Evolutionary conservation across 768 basidiomycete species (phyloP).

Genomic region (Boletus eberwhitei): DNA sequence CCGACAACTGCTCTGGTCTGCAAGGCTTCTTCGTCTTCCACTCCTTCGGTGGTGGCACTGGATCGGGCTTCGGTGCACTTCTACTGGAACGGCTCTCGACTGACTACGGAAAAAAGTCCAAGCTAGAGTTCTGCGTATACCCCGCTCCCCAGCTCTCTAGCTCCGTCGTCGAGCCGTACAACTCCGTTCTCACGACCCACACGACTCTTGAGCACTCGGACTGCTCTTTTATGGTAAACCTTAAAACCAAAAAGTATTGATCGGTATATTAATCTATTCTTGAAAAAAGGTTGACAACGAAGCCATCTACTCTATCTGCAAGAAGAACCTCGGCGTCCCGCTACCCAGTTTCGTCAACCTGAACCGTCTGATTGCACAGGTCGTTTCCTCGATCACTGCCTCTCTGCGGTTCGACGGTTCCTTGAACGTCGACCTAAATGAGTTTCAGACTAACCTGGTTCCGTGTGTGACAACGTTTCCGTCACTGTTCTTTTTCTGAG

Average conservation of each 20-base stretch:
- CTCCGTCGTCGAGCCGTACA: conserved; percentile 99
- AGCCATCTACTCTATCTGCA: conserved; percentile 99
- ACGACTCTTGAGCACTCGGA: conserved; percentile 99
- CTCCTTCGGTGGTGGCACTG: conserved; percentile 99
- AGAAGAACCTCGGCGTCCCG: conserved; percentile 82
- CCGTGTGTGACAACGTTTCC: conserved; percentile 56
- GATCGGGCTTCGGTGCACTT: conserved; percentile 98
- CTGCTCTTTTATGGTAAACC: conserved; percentile 94
- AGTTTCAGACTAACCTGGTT: conserved; percentile 98
- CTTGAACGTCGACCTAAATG: conserved; percentile 94
- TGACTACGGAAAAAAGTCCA: conserved; percentile 99
- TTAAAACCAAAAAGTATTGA: background rate
- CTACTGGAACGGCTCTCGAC: conserved; percentile 95
- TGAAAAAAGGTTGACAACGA: conserved; percentile 86
- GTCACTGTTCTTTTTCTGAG: background rate
- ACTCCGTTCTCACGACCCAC: conserved; percentile 96
- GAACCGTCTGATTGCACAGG: conserved; percentile 96
- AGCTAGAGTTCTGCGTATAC: conserved; percentile 98
- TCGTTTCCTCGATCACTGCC: conserved; percentile 96
- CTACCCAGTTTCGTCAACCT: conserved; percentile 91
- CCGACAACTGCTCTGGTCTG: conserved; percentile 96
- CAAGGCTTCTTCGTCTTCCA: conserved; percentile 99
- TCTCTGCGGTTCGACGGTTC: conserved; percentile 97
- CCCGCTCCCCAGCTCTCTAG: conserved; percentile 92
- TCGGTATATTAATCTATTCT: conserved; percentile 7